A percentile compares a stretch with the other conserved stretches of the same genome.
Evolutionary conservation across 2,329 filamentous ascomycete genomes (phyloP).

Genomic region (Aotearoamyces nothofagi): DNA sequence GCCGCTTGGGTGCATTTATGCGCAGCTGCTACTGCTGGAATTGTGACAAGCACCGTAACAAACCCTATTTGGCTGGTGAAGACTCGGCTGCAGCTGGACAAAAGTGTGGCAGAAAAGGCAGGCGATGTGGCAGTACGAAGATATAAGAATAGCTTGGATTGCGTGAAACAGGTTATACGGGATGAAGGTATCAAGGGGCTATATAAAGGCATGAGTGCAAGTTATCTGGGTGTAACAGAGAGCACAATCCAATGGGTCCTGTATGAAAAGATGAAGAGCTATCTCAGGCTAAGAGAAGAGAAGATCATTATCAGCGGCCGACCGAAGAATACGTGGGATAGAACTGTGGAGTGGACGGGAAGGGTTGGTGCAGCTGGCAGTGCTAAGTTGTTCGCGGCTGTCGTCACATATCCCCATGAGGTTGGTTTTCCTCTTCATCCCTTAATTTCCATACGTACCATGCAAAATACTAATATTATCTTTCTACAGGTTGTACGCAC

Average conservation of each 20-base stretch:
- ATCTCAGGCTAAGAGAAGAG: slow-evolving; percentile 49
- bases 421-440: slow-evolving; percentile 27
- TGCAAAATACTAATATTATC: slow-evolving; percentile 3
- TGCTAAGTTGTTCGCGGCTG: slow-evolving; percentile 73
- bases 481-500: slow-evolving; percentile 58
- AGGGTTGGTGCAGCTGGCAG: slow-evolving; percentile 66
- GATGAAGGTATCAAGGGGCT: slow-evolving; percentile 70
- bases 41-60: slow-evolving; percentile 78
- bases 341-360: slow-evolving; percentile 62
- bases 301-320: slow-evolving; percentile 40
- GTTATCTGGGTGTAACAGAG: slow-evolving; percentile 82
- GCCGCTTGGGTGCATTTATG: slow-evolving; percentile 63
- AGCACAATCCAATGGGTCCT: slow-evolving; percentile 86
- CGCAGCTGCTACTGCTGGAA: slow-evolving; percentile 62
- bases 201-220: slow-evolving; percentile 83
- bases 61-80: slow-evolving; percentile 97
- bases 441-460: not conserved
- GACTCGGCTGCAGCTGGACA: slow-evolving; percentile 83
- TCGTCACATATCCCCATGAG: slow-evolving; percentile 87
- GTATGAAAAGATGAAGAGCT: slow-evolving; percentile 81
- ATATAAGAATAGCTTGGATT: slow-evolving; percentile 83
- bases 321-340: slow-evolving; percentile 55
- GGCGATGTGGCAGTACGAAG: slow-evolving; percentile 40
- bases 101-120: slow-evolving; percentile 52
- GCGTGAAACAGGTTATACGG: slow-evolving; percentile 64